Percentiles rank a stretch among this genome's conserved stretches.
These are phyloP conservation scores for Tranzscheliella williamsii DNA, from an alignment of 1,284 basidiomycete genomes.

Conservation along the genomic window DNA sequence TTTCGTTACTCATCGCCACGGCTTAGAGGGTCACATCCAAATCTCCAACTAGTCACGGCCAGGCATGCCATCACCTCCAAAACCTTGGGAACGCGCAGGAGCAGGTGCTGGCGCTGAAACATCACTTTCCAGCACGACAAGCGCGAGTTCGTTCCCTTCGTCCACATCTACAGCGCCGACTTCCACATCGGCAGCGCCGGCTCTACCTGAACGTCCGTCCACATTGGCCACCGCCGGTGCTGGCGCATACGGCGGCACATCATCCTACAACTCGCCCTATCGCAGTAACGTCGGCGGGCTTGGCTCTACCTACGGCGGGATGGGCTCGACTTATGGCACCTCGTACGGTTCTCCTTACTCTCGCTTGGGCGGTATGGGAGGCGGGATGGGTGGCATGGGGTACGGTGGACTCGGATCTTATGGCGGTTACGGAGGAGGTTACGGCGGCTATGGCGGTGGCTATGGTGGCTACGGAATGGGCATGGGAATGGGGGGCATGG, in stretches of 20 bases:
- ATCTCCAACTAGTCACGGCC: too few relatives aligned
- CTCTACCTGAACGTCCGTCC: conserved; percentile 55
- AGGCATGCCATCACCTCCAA: conserved; percentile 55
- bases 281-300: conserved; percentile 40
- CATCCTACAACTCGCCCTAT: conserved; percentile 31
- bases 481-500: conserved; percentile 37
- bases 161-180: conserved; percentile 14
- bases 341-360: conserved; percentile 56
- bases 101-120: conserved; percentile 28
- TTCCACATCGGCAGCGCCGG: conserved; percentile 34
- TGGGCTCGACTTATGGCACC: conserved; percentile 49
- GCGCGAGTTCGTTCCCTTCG: too few relatives aligned
- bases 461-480: conserved; percentile 41
- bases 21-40: too few relatives aligned
- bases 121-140: conserved; percentile 15
- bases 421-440: conserved; percentile 43
- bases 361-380: conserved; percentile 45
- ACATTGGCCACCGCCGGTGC: conserved; percentile 23
- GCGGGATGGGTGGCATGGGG: conserved; percentile 24
- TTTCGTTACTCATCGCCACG: too few relatives aligned
- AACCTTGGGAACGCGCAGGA: conserved; percentile 58
- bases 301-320: conserved; percentile 51
- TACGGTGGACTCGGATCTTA: conserved; percentile 41
- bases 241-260: conserved; percentile 21
- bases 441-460: conserved; percentile 40